Evolutionary conservation across 257 asterid genomes (phyloP), one percentile per base, ranked within the genome.

Genomic region (Solanum chmielewskii): DNA sequence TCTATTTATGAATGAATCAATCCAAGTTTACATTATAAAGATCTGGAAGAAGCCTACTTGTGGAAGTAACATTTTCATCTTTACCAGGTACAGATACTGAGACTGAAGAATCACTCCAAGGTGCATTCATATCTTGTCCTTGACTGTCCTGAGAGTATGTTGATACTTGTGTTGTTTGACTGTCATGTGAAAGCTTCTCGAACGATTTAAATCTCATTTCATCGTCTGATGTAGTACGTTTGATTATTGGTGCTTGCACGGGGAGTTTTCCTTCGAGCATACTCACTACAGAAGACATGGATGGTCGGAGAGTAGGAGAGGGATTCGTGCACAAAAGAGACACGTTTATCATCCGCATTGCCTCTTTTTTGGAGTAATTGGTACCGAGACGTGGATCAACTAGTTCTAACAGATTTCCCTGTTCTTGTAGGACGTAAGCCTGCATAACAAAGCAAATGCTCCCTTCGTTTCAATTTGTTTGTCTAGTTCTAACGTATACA

Each of bases 381-480:
- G 93, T 83, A 52, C 94, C 98, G 2, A 96, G 96, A 62, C 47
- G 44, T 5, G 98, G 98, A 88, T 96, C 99, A 87, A 94, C 98
- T 6, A 96, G 95, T 11, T 96, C 98, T 52, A 94, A 86, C 62
- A 96, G 97, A 84, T 91, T 94, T 16, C 98, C 98, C 90, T 95
- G 98, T 91, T 96, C 99, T 44, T 94, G 95, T 60, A 90, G 93
- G 83, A 95, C 98, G 83, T 94, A 95, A 20, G 99, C 99, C 98
- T 96, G 86, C 75, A 90, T 12, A 9, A 47, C 73, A 76, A n/a
- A 41, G 13, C 6, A 41, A 10, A 60, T 21, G 10, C 12, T 21
- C 13, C 27, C 68, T 59, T 59, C 13, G 2, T 59, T 0, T 60
- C 68, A 60, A 60, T 60, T 21, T 1, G 68, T 60, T 60, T 60